Evolutionary conservation across 73 alveolate species (phyloP), one percentile per base, ranked within the genome.

Genomic region (Stentor roeselii): DNA sequence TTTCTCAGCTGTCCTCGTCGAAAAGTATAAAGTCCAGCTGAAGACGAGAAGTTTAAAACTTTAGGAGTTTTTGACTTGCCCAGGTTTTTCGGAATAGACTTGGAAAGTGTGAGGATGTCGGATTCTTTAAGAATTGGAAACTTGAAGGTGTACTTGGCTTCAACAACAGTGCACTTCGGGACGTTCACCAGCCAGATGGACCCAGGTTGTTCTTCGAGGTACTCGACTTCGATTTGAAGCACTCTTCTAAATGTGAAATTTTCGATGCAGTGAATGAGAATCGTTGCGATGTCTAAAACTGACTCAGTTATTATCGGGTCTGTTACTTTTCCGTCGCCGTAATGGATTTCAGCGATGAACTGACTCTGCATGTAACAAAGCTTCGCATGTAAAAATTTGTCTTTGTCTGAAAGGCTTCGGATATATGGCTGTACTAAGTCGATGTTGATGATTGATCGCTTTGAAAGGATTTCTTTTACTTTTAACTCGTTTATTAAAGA

Each of bases 1-100:
- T 67, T 67, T 34, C 80, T 67, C 0, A 67, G 80, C 41, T 67
- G 80, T 67, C 80, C 80, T 67, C 80, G 21, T 30, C 67, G 67
- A 50, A 50, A 50, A 50, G 67, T 50, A 50, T 50, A 50, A 50
- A 6, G 6, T 50, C 21, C 67, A 11, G 6, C 67, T 50, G 67
- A 11, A 50, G 67, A 50, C 6, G 21, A 21, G 67, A 50, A 6
- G 67, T 21, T 50, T 50, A 50, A 50, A 6, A 11, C 21, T 21
- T 11, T 50, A 50, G 67, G 6, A 50, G 6, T 50, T 50, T 11
- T 50, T 50, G 21, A 11, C 67, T 50, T 50, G 6, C 21, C 21
- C 21, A 50, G 30, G 67, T 11, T 21, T 21, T 50, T 50, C 21
- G 67, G 67, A 21, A 50, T 50, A 11, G 67, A 11, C 21, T 50